These are phyloP conservation scores for Xylaria arbuscula DNA, from an alignment of 2,329 filamentous ascomycete genomes.

Conservation along the genomic window DNA sequence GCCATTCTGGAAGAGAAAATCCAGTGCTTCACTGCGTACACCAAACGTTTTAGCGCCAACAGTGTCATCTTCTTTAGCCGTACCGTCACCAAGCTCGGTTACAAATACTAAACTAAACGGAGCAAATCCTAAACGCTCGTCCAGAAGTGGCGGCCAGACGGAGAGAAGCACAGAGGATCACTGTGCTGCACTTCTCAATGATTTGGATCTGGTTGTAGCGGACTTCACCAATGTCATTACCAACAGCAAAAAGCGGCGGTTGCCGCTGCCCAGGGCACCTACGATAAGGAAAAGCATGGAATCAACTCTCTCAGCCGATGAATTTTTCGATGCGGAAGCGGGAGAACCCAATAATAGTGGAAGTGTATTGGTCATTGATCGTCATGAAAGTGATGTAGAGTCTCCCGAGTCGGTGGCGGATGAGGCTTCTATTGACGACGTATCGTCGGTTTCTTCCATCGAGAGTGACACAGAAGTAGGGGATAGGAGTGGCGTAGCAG, in stretches of 20 bases:
- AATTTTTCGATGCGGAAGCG: slow-evolving; percentile 93
- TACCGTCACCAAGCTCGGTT: slow-evolving; percentile 55
- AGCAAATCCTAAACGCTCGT: slow-evolving; percentile 50
- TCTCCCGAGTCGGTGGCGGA: slow-evolving; percentile 66
- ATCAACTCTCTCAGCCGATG: slow-evolving; percentile 79
- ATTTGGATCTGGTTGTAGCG: slow-evolving; percentile 83
- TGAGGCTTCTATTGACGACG: slow-evolving; percentile 64
- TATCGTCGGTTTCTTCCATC: slow-evolving; percentile 69
- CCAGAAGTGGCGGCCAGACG: slow-evolving; percentile 57
- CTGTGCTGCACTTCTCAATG: slow-evolving; percentile 82
- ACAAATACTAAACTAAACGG: slow-evolving; percentile 51
- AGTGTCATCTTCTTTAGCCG: slow-evolving; percentile 55
- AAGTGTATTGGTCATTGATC: slow-evolving; percentile 78
- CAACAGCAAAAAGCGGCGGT: slow-evolving; percentile 81
- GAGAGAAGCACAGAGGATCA: slow-evolving; percentile 81
- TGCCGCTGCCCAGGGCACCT: slow-evolving; percentile 63
- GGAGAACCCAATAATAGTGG: slow-evolving; percentile 66
- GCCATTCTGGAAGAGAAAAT: slow-evolving; percentile 93
- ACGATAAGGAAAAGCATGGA: slow-evolving; percentile 76
- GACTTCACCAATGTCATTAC: slow-evolving; percentile 83
- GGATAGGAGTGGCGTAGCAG: slow-evolving; percentile 68
- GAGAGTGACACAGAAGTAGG: slow-evolving; percentile 68
- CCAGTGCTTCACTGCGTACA: slow-evolving; percentile 64
- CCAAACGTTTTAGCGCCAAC: slow-evolving; percentile 56
- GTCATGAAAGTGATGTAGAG: slow-evolving; percentile 76